Evolutionary conservation across 2,329 filamentous ascomycete genomes (phyloP).

Genomic region (Aureobasidium sp.): DNA sequence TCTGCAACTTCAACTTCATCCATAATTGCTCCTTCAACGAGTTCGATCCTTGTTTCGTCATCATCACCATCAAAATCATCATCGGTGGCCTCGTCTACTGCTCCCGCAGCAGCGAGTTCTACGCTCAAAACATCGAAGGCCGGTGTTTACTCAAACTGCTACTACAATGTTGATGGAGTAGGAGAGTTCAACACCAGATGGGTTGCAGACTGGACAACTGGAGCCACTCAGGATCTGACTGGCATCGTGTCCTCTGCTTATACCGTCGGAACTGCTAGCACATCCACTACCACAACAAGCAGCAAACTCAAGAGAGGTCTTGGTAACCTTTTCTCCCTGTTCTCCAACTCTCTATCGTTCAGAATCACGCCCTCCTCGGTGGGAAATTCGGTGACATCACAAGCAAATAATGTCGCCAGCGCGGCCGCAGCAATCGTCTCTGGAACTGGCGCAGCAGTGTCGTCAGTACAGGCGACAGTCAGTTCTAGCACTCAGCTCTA

Average conservation of each 20-base stretch:
- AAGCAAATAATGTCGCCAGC: not conserved
- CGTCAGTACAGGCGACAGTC: not conserved
- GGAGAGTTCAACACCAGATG: slow-evolving; percentile 13
- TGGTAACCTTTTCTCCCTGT: not conserved
- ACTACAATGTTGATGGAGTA: slow-evolving; percentile 1
- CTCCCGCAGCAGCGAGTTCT: not conserved
- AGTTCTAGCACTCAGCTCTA: slow-evolving; percentile 51
- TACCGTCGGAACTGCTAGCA: not conserved
- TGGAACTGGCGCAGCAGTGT: not conserved
- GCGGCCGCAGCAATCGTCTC: not conserved
- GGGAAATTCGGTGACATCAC: not conserved
- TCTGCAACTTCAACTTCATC: not conserved
- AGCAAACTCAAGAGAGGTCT: slow-evolving; percentile 5
- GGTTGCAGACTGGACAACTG: not conserved
- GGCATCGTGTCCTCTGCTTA: slow-evolving; percentile 5
- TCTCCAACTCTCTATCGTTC: not conserved
- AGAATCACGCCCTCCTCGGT: not conserved
- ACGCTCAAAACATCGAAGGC: not conserved
- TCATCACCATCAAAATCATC: not conserved
- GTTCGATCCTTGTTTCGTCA: not conserved
- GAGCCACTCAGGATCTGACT: not conserved
- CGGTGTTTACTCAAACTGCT: slow-evolving; percentile 11
- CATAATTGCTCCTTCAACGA: not conserved
- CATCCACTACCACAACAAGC: not conserved
- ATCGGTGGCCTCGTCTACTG: not conserved